phyloP scores from a whole-genome alignment of 208 protist species.

The Acanthamoeba quina region DNA sequence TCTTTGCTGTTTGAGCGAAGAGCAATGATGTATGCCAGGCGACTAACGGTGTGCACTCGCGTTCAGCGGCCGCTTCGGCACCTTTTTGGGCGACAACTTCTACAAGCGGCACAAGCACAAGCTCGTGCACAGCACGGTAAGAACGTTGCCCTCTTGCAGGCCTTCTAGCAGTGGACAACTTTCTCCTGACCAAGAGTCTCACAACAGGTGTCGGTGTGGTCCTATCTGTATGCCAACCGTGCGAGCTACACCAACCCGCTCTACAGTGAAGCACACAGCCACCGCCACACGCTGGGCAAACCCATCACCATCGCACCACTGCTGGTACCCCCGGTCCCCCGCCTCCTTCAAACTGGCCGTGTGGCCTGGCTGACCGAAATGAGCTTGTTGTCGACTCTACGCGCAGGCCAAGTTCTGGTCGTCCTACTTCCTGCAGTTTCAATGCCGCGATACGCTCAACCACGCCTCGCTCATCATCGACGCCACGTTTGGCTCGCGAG shows the following conservation, averaged over 20 bases:
- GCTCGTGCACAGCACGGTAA: slow-evolving; percentile 58
- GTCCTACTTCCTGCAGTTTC: slow-evolving; percentile 39
- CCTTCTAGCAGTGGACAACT: background rate
- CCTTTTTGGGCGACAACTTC: slow-evolving; percentile 52
- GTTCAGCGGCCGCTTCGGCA: slow-evolving; percentile 48
- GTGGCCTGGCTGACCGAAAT: background rate
- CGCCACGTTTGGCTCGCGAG: background rate
- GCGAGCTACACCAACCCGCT: slow-evolving; percentile 40
- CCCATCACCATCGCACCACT: background rate
- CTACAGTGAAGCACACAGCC: background rate
- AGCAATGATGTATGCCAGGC: background rate
- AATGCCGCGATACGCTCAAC: slow-evolving; percentile 22
- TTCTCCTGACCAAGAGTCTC: background rate
- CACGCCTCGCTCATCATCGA: slow-evolving; percentile 48
- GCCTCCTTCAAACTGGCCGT: background rate
- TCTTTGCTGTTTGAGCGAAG: background rate
- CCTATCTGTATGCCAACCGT: slow-evolving; percentile 30
- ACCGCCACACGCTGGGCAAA: background rate
- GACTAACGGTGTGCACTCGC: background rate
- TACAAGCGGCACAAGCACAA: slow-evolving; percentile 65
- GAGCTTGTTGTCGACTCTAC: background rate
- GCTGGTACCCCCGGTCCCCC: background rate
- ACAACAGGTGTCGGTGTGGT: slow-evolving; percentile 50
- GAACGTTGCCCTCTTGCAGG: background rate
- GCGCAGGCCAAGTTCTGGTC: slow-evolving; percentile 61